These are phyloP conservation scores for Fusarium sp. DNA, from an alignment of 2,329 filamentous ascomycete genomes.

Conservation along the genomic window DNA sequence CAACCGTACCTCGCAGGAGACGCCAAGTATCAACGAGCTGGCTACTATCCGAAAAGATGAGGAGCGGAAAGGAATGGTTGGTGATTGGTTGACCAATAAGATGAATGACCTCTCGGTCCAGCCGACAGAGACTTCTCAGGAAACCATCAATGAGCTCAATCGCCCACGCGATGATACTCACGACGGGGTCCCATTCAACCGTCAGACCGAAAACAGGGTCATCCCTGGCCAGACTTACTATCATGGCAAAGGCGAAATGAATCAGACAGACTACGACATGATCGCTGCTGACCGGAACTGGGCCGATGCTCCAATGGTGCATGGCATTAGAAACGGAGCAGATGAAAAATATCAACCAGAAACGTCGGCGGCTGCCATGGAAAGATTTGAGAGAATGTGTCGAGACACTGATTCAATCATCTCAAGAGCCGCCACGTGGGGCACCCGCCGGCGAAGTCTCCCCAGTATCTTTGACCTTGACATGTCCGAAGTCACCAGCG, in stretches of 20 bases:
- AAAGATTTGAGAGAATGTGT: constrained; percentile 61
- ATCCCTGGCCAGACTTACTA: constrained; percentile 63
- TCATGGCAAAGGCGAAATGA: constrained; percentile 54
- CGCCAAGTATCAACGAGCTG: constrained; percentile 62
- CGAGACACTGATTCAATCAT: constrained; percentile 68
- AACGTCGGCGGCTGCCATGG: constrained; percentile 65
- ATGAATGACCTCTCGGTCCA: constrained; percentile 41
- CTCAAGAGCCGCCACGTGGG: constrained; percentile 75
- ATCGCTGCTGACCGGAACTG: constrained; percentile 61
- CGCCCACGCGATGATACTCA: constrained; percentile 42
- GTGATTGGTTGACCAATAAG: constrained; percentile 58
- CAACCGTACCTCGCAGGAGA: constrained; percentile 55
- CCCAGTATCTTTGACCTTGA: constrained; percentile 68
- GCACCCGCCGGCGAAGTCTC: constrained; percentile 73
- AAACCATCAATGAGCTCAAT: constrained; percentile 37
- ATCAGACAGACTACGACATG: constrained; percentile 59
- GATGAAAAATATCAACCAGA: constrained; percentile 56
- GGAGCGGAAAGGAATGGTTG: constrained; percentile 62
- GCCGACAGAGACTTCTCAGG: constrained; percentile 38
- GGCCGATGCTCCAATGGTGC: constrained; percentile 60
- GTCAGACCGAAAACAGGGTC: constrained; percentile 61
- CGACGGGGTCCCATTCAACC: constrained; percentile 57
- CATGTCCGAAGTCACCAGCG: constrained; percentile 63
- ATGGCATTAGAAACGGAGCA: constrained; percentile 52
- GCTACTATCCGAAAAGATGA: constrained; percentile 53